Conservation (phyloP, 2,329 filamentous ascomycete genomes). For the Alternaria solani region DNA sequence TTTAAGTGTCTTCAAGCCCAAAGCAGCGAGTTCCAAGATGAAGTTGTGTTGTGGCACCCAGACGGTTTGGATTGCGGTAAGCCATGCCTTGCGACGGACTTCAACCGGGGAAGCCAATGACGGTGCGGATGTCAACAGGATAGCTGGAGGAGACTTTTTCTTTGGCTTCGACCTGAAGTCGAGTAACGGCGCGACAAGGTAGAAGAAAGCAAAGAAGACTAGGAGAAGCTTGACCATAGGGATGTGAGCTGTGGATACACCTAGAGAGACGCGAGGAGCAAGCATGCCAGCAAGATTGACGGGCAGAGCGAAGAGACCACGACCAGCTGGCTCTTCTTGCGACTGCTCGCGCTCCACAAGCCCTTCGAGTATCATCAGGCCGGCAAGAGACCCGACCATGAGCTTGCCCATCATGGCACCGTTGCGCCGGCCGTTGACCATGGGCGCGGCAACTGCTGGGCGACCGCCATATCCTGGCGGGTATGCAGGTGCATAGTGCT, state of each 20-base stretch:
- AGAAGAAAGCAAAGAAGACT: conserved; percentile 63
- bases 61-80: conserved; percentile 89
- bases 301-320: conserved; percentile 55
- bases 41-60: conserved; percentile 91
- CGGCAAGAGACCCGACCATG: conserved; percentile 91
- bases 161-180: conserved; percentile 65
- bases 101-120: conserved; percentile 83
- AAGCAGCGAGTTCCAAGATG: conserved; percentile 81
- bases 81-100: conserved; percentile 87
- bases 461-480: conserved; percentile 41
- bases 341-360: conserved; percentile 69
- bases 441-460: conserved; percentile 37
- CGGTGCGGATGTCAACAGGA: conserved; percentile 62
- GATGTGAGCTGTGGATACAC: conserved; percentile 43
- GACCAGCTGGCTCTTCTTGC: conserved; percentile 53
- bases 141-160: conserved; percentile 54
- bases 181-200: conserved; percentile 65
- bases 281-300: conserved; percentile 42
- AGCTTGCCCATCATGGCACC: conserved; percentile 72
- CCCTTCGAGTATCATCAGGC: conserved; percentile 90
- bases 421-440: conserved; percentile 54
- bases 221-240: conserved; percentile 61
- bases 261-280: conserved; percentile 44
- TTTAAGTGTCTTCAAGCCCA: conserved; percentile 81
- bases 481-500: conserved; percentile 50